These are phyloP conservation scores for Dipodascus geniculatus DNA, from an alignment of 805 yeast genomes.

Conservation along the genomic window DNA sequence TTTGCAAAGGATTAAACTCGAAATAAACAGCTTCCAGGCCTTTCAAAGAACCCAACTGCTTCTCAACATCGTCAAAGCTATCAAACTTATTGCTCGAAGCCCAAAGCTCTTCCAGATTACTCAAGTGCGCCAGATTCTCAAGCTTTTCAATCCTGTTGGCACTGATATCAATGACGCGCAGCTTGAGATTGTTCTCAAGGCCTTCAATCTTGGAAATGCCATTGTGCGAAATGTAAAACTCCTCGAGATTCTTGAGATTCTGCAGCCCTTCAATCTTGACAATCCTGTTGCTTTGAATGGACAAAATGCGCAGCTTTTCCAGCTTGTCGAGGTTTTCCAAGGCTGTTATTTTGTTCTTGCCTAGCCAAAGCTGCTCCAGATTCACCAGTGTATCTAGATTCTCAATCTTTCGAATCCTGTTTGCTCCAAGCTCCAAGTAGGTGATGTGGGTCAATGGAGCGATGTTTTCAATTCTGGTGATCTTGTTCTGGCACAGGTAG, in stretches of 20 bases:
- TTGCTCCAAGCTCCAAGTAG: constrained; percentile 86
- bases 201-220: constrained; percentile 67
- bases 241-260: constrained; percentile 59
- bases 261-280: constrained; percentile 75
- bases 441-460: constrained; percentile 42
- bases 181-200: constrained; percentile 53
- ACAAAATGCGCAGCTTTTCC: constrained; percentile 55
- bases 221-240: constrained; percentile 79
- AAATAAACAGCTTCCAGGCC: constrained; percentile 79
- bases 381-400: constrained; percentile 42
- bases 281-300: constrained; percentile 80
- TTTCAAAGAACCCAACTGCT: constrained; percentile 49
- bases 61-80: constrained; percentile 55
- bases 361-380: constrained; percentile 79
- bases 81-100: constrained; percentile 67
- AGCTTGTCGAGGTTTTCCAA: constrained; percentile 52
- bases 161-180: constrained; percentile 71
- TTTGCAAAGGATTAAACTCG: constrained; percentile 86
- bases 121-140: constrained; percentile 53
- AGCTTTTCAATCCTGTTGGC: constrained; percentile 55
- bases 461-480: constrained; percentile 57
- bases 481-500: constrained; percentile 83
- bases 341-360: constrained; percentile 64
- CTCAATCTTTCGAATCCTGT: constrained; percentile 47
- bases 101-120: constrained; percentile 84